Evolutionary conservation across 768 basidiomycete species (phyloP), one percentile per base, ranked within the genome.

Genomic region (Crucibulum laeve): DNA sequence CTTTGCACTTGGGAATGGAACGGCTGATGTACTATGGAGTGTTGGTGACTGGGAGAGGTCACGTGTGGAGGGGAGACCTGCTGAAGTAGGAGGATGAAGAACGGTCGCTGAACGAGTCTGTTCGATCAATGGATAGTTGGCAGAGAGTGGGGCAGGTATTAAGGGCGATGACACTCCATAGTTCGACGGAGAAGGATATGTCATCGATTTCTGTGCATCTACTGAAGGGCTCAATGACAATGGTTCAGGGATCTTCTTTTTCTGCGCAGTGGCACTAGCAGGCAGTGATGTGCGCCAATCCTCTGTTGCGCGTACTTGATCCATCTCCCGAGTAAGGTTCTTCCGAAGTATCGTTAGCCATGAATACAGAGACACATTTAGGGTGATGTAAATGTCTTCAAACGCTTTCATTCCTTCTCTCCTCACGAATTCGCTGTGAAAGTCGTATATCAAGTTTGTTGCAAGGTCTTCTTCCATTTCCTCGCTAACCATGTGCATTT

Each of bases 371-470:
- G 83, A 75, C 55, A 90, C 80, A 65, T 92, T 91, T 50, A 92
- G 70, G 3, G 87, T 84, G 61, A 92, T 88, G 60, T 84, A 91
- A 43, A 92, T 89, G 51, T 88, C 85, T 51, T 89, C 83, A 23
- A 74, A 69, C 39, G 79, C 76, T 51, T 70, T 66, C 61, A 68
- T 66, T 19, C 73, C 76, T 45, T 71, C 67, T 25, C 69, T 67
- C 21, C 77, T 76, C 32, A 76, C 63, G 58, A 89, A 90, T 44
- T 73, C 65, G 55, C 84, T 87, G 61, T 80, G 69, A 62, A 90
- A 90, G 54, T 84, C 79, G 50, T 91, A 91, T 11, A 69, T 54
- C 17, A 91, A 69, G 13, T 61, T 60, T 25, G 66, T 67, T 18
- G 53, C 55, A 7, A 52, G 42, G 15, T 74, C 73, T 28, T 70